These are phyloP conservation scores for Acrocalymma vagum DNA, from an alignment of 2,329 filamentous ascomycete genomes.

Conservation along the genomic window DNA sequence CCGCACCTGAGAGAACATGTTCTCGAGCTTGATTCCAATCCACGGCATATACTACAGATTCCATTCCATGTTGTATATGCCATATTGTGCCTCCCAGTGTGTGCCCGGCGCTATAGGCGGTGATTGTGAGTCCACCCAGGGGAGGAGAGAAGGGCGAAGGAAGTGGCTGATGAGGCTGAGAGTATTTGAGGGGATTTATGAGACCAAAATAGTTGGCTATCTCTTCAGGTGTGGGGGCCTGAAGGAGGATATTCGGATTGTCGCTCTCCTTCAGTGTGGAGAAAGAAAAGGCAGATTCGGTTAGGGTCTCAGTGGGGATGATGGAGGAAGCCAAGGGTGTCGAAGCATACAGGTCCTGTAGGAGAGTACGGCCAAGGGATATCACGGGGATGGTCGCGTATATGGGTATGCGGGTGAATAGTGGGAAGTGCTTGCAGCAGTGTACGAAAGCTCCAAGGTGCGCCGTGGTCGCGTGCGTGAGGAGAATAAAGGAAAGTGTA, in stretches of 20 bases:
- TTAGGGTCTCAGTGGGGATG: conserved; percentile 77
- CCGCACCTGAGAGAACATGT: conserved; percentile 91
- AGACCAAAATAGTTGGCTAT: conserved; percentile 91
- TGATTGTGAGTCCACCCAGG: conserved; percentile 90
- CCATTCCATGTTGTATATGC: conserved; percentile 96
- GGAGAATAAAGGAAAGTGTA: conserved; percentile 89
- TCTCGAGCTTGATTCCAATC: conserved; percentile 99
- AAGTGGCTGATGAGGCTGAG: conserved; percentile 90
- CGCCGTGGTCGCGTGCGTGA: conserved; percentile 91
- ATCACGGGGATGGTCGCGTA: conserved; percentile 96
- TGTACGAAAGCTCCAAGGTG: conserved; percentile 95
- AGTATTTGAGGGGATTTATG: conserved; percentile 94
- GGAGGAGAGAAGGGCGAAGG: conserved; percentile 88
- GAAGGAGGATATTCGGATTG: conserved; percentile 63
- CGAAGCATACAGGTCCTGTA: conserved; percentile 92
- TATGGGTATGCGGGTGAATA: conserved; percentile 90
- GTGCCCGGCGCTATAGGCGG: conserved; percentile 95
- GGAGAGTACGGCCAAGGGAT: conserved; percentile 86
- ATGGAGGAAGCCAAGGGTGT: conserved; percentile 87
- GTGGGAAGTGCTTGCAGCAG: conserved; percentile 94
- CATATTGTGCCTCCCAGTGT: conserved; percentile 97
- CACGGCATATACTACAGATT: conserved; percentile 96
- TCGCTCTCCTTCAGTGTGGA: conserved; percentile 61
- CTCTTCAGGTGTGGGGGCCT: conserved; percentile 82
- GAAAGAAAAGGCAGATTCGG: conserved; percentile 64